These are phyloP conservation scores for Primulina huaijiensis DNA, from an alignment of 257 asterid species.

Conservation along the genomic window DNA sequence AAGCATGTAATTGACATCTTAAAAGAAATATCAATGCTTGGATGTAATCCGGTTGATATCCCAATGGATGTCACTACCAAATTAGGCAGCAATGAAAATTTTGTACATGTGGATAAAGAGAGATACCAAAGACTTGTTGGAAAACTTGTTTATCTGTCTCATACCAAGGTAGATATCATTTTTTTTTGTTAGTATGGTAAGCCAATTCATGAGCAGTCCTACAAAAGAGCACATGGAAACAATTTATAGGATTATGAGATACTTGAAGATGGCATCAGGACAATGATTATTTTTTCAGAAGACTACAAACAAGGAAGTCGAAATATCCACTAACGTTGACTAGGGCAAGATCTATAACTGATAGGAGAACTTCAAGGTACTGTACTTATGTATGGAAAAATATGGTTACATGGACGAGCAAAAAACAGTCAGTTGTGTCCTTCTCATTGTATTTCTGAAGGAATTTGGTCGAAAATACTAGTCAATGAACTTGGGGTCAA, in stretches of 20 bases:
- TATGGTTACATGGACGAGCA: neutral
- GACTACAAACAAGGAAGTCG: neutral
- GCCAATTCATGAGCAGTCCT: neutral
- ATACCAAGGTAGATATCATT: neutral
- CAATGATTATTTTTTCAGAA: neutral
- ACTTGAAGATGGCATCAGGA: neutral
- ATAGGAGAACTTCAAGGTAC: neutral
- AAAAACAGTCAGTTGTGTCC: neutral
- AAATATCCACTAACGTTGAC: neutral
- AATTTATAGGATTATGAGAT: neutral
- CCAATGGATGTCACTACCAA: neutral
- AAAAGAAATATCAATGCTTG: neutral
- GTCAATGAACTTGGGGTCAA: neutral
- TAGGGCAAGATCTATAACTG: neutral
- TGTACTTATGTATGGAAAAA: neutral
- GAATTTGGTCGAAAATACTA: neutral
- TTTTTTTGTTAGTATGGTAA: neutral
- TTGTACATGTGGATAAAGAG: neutral
- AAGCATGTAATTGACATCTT: too few relatives aligned
- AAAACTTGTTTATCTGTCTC: too few relatives aligned
- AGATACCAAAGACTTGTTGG: too few relatives aligned
- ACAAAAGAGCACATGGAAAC: neutral
- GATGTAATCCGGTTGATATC: neutral
- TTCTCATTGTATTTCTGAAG: neutral
- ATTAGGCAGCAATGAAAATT: neutral